phyloP scores from a whole-genome alignment of 1,284 basidiomycete species.

The Cryptococcus sp. region DNA sequence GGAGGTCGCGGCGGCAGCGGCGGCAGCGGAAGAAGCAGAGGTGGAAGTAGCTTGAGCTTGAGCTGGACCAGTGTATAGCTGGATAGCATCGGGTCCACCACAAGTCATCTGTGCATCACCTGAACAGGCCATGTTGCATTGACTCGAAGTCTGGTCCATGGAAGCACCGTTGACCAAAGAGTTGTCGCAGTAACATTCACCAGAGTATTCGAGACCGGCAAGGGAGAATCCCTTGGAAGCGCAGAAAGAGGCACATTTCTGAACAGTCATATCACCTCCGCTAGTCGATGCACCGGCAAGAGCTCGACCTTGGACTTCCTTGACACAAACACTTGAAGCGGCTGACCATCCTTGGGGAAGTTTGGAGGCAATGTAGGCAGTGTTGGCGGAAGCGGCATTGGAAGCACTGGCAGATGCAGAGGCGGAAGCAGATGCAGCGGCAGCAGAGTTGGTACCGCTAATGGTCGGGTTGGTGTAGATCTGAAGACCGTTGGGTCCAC shows the following conservation, averaged over 20 bases:
- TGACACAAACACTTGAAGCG: conserved; percentile 22
- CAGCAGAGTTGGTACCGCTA: conserved; percentile 14
- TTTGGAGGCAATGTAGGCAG: conserved; percentile 6
- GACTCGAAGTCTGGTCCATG: conserved; percentile 8
- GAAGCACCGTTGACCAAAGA: conserved; percentile 21
- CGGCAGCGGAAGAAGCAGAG: conserved; percentile 7
- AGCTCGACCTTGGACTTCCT: conserved; percentile 29
- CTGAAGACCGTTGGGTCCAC: conserved; percentile 1
- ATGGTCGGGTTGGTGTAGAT: conserved; percentile 32
- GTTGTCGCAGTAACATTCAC: conserved; percentile 35
- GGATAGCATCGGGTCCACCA: conserved; percentile 39
- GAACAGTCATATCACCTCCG: conserved; percentile 7
- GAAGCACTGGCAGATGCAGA: background rate
- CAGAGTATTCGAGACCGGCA: conserved; percentile 30
- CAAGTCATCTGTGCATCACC: conserved; percentile 29
- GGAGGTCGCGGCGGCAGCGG: background rate
- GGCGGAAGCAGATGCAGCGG: background rate
- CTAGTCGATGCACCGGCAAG: conserved; percentile 15
- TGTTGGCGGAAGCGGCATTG: conserved; percentile 1
- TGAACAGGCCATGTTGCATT: conserved; percentile 29
- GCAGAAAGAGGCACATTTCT: conserved; percentile 20
- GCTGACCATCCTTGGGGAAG: conserved; percentile 16
- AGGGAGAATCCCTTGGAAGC: conserved; percentile 18
- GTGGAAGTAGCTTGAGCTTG: conserved; percentile 42
- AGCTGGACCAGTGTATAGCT: conserved; percentile 53